Evolutionary conservation across 78 protist genomes (phyloP).

Genomic region (Corallochytrium limacisporum): DNA sequence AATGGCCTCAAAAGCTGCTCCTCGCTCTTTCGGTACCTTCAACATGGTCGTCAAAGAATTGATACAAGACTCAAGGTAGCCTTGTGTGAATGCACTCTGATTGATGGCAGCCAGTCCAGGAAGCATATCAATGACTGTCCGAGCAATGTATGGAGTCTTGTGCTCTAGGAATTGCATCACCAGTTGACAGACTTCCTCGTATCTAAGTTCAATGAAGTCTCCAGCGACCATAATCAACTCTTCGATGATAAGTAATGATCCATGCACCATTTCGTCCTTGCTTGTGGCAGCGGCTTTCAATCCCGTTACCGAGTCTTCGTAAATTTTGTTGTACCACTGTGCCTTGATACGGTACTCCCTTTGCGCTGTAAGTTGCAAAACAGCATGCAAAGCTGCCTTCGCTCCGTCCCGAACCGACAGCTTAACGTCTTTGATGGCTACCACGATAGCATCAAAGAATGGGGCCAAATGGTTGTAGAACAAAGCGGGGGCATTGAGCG

Average conservation of each 20-base stretch:
- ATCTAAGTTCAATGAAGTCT: not conserved
- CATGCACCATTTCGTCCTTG: slow-evolving; percentile 22
- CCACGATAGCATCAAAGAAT: not conserved
- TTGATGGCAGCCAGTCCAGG: not conserved
- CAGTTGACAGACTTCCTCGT: not conserved
- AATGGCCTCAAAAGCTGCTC: not conserved
- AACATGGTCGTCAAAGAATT: not conserved
- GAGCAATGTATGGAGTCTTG: not conserved
- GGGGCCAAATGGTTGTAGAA: slow-evolving; percentile 27
- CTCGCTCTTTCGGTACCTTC: not conserved
- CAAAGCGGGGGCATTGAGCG: slow-evolving; percentile 33
- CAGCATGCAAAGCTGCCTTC: slow-evolving; percentile 5
- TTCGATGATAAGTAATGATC: slow-evolving; percentile 14
- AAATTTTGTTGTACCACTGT: slow-evolving; percentile 1
- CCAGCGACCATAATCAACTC: slow-evolving; percentile 10
- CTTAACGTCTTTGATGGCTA: not conserved
- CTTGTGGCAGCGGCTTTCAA: not conserved
- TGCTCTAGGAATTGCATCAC: not conserved
- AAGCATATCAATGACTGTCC: not conserved
- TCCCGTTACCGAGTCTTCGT: slow-evolving; percentile 10
- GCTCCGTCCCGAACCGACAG: slow-evolving; percentile 21
- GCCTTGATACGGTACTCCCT: slow-evolving; percentile 5
- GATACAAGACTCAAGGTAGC: not conserved
- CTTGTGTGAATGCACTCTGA: not conserved
- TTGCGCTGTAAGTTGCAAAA: not conserved